These are phyloP conservation scores for Arabidopsis suecica DNA, from an alignment of 345 rosid genomes.

Conservation along the genomic window DNA sequence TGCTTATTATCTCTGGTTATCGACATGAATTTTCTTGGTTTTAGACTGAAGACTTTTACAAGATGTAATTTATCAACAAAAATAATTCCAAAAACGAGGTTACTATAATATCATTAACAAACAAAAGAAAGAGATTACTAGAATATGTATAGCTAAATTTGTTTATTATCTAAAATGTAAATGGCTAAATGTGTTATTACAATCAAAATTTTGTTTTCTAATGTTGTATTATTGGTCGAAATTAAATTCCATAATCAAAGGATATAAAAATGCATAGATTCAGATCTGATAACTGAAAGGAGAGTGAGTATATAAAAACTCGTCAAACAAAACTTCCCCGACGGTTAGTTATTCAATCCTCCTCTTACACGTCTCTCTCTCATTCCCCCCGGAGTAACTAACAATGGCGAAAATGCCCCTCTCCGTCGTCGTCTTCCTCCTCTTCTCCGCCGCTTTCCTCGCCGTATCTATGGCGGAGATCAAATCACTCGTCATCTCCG, in stretches of 20 bases:
- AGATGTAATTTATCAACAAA: too few species aligned
- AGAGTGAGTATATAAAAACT: neutral
- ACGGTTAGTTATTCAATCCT: conserved; percentile 28
- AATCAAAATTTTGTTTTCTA: neutral
- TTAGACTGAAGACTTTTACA: too few species aligned
- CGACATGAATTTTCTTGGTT: too few species aligned
- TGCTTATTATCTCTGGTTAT: too few species aligned
- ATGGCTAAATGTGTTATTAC: neutral
- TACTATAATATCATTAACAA: neutral
- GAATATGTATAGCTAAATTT: neutral
- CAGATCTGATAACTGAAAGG: conserved; percentile 30
- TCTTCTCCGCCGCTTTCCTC: conserved; percentile 31
- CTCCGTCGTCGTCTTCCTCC: conserved; percentile 40
- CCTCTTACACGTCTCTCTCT: conserved; percentile 16
- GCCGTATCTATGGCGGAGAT: conserved; percentile 55
- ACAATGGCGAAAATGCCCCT: conserved; percentile 56
- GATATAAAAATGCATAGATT: conserved; percentile 5
- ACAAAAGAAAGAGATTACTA: neutral
- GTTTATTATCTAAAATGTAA: too few species aligned
- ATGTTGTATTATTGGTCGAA: neutral
- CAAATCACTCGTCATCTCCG: conserved; percentile 62
- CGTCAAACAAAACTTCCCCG: conserved; percentile 22
- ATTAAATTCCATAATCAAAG: neutral
- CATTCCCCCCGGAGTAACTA: neutral
- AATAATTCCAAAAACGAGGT: neutral